Base-by-base conservation (phyloP, 116 monocot genomes). In the Trichopus zeylanicus region DNA sequence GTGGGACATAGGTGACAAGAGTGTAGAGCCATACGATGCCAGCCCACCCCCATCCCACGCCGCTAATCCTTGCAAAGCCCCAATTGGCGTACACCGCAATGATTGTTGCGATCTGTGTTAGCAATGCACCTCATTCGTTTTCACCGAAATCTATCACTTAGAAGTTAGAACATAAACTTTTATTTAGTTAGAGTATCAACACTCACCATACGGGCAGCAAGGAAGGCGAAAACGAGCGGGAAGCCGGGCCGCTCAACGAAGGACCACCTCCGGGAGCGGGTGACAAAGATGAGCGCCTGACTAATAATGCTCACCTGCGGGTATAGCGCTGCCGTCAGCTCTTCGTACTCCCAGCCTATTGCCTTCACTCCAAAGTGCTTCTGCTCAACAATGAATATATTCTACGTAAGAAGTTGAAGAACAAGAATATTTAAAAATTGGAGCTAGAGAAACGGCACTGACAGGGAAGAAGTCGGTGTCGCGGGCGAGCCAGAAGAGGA, bases 221-320 rank as follows among this genome's bases (percentile, higher is more conserved):
- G 46, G 68, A 92, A 92, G 61, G 92, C 92, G 1, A 20, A 4
- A 16, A 92, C 35, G 5, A 92, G 74, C 31, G 84, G 28, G 19
- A 84, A 24, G 19, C 92, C 87, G 0, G 92, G 92, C 57, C 87
- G 72, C 72, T 92, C 92, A 26, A 78, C 31, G 67, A 70, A 92
- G 13, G 92, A 92, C 92, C 86, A 87, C 55, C 87, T 73, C 56
- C 92, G 52, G 10, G 92, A 92, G 26, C 92, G 58, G 22, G 92
- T 92, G 51, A 92, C 92, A 52, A 92, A 92, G 46, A 92, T 92
- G 35, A 92, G 79, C 7, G 92, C 92, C 58, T 92, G 92, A 60
- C 92, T 92, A 19, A 92, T 67, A 10, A 87, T 92, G 57, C 87
- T 92, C 27, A 92, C 92, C 67, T 92, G 92, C 15, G 87, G 80